Conservation (phyloP, 2,329 filamentous ascomycete species). For the Hypoxylon sp. region DNA sequence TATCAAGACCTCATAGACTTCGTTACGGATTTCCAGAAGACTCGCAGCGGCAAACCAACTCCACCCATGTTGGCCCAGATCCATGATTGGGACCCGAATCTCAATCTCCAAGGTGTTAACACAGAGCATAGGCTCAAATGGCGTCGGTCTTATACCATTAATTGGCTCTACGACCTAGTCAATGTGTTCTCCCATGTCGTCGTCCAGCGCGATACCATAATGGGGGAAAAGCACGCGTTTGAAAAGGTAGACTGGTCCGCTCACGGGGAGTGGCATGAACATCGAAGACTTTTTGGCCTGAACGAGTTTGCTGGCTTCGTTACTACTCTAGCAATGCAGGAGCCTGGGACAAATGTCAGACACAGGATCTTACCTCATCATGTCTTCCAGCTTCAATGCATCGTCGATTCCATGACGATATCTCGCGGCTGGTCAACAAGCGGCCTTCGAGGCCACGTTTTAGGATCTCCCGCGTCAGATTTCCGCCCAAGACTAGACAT, state of each 20-base stretch:
- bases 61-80: slow-evolving; percentile 59
- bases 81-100: slow-evolving; percentile 60
- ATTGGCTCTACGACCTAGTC: slow-evolving; percentile 67
- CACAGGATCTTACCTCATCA: slow-evolving; percentile 61
- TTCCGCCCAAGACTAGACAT: slow-evolving; percentile 60
- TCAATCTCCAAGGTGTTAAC: slow-evolving; percentile 58
- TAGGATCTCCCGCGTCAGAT: slow-evolving; percentile 53
- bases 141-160: slow-evolving; percentile 65
- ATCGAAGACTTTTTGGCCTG: slow-evolving; percentile 61
- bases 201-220: slow-evolving; percentile 56
- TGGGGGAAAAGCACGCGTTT: slow-evolving; percentile 54
- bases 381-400: slow-evolving; percentile 66
- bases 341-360: slow-evolving; percentile 57
- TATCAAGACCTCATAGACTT: slow-evolving; percentile 63
- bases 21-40: slow-evolving; percentile 61
- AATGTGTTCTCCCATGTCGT: slow-evolving; percentile 61
- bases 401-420: slow-evolving; percentile 63
- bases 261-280: slow-evolving; percentile 56
- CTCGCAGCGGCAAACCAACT: slow-evolving; percentile 62
- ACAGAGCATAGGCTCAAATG: slow-evolving; percentile 60
- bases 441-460: slow-evolving; percentile 55
- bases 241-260: slow-evolving; percentile 61
- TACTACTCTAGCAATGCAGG: slow-evolving; percentile 63
- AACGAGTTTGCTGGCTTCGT: slow-evolving; percentile 62
- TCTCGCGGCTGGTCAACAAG: slow-evolving; percentile 61